A percentile compares a stretch with the other conserved stretches of the same genome.
Evolutionary conservation across 169 alveolate genomes (phyloP).

Genomic region (Ichthyophthirius multifiliis): DNA sequence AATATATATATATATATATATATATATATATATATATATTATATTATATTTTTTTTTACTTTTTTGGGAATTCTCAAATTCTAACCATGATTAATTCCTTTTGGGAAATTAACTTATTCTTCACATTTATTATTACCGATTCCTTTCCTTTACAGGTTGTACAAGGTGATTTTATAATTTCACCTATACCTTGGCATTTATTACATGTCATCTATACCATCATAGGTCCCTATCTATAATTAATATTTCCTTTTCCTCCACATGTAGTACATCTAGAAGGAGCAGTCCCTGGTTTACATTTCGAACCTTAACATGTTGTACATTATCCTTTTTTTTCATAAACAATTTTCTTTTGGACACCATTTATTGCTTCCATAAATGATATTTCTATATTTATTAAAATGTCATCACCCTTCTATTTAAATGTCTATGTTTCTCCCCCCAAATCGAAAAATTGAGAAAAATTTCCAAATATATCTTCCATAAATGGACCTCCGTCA

Average conservation of each 20-base stretch:
- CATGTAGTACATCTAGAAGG: conserved; percentile 43
- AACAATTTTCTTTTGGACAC: conserved; percentile 16
- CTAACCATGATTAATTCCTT: conserved; percentile 36
- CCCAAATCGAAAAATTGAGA: conserved; percentile 25
- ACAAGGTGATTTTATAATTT: conserved; percentile 34
- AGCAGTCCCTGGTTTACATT: conserved; percentile 48
- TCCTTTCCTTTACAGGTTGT: conserved; percentile 36
- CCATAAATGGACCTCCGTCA: conserved; percentile 10
- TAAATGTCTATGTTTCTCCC: conserved; percentile 16
- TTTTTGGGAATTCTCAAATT: conserved; percentile 34
- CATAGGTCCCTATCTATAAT: conserved; percentile 40
- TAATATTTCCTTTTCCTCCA: conserved; percentile 41
- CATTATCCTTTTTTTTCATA: conserved; percentile 26
- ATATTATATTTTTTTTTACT: background rate
- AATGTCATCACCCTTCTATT: conserved; percentile 28
- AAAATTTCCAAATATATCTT: conserved; percentile 24
- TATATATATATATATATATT: too few species aligned
- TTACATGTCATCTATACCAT: conserved; percentile 36
- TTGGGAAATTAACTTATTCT: conserved; percentile 33
- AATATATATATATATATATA: too few species aligned
- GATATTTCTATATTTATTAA: conserved; percentile 21
- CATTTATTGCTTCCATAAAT: conserved; percentile 30
- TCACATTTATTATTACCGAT: background rate
- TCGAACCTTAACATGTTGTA: conserved; percentile 34
- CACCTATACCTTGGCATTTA: conserved; percentile 38